Evolutionary conservation across 2,329 filamentous ascomycete genomes (phyloP), one percentile per base, ranked within the genome.

Genomic region (Diaporthe citrichinensis): DNA sequence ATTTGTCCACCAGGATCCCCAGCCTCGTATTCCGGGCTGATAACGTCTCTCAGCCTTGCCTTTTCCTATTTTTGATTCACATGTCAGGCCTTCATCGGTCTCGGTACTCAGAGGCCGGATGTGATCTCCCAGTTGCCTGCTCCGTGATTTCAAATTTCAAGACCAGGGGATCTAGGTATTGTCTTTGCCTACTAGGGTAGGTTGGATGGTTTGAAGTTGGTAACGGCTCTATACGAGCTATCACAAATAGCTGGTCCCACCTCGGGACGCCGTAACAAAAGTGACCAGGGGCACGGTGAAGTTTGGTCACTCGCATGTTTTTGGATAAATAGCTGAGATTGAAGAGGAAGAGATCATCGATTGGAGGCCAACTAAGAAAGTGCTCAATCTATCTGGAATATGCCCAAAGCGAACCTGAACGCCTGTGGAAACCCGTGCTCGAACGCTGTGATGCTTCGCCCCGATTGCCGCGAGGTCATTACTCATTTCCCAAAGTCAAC

Each of bases 401-500:
- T 41, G 49, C 49, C n/a, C n/a, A 39, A 65, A 28, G 3, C 36
- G 28, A 67, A 41, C 34, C 65, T 28, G 49, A 55, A 69, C 49
- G 65, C 49, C 65, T 55, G n/a, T 69, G n/a, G 65, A 69, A 41
- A 23, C 49, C 49, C n/a, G 17, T 55, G n/a, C 34, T 46, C n/a
- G 17, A 28, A 69, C 41, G 65, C 65, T 55, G n/a, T 17, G 20
- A 41, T 69, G 49, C 49, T 55, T 69, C 49, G 49, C 65, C 65
- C 9, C n/a, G 14, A 39, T 14, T 20, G 20, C 31, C 2, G 17
- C 62, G 34, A 36, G 65, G 1, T 55, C 65, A 55, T 55, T 55
- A 41, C 65, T 65, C 46, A 65, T 41, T 73, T 44, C 2, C 58
- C 49, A 51, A 65, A 53, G 49, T 57, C 58, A 34, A 73, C 46